phyloP scores from a whole-genome alignment of 192 early-diverging fungal genomes.

The Umbelopsis vinacea region DNA sequence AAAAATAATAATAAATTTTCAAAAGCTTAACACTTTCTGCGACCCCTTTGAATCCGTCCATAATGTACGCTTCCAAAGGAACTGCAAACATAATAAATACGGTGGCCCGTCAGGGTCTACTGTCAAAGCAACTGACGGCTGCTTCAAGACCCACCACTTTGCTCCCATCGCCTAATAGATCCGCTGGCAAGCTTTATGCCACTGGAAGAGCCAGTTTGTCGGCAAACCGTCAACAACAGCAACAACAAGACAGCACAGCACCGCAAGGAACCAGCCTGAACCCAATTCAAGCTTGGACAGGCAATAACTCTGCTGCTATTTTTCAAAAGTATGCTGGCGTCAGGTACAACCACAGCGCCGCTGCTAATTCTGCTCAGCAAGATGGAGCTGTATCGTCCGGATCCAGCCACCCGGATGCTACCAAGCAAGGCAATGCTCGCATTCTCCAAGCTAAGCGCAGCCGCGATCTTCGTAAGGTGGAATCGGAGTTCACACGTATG shows the following conservation, averaged over 20 bases:
- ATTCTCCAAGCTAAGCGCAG: slow-evolving; percentile 32
- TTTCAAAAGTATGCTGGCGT: slow-evolving; percentile 20
- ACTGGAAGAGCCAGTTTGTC: slow-evolving; percentile 2
- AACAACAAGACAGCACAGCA: background rate
- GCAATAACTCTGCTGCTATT: slow-evolving; percentile 12
- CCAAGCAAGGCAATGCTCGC: slow-evolving; percentile 29
- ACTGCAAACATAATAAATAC: slow-evolving; percentile 34
- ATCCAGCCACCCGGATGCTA: slow-evolving; percentile 4
- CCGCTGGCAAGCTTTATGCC: slow-evolving; percentile 1
- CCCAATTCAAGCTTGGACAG: slow-evolving; percentile 18
- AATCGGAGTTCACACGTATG: slow-evolving; percentile 31
- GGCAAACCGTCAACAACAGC: background rate
- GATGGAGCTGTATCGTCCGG: background rate
- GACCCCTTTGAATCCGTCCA: background rate
- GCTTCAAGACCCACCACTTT: slow-evolving; percentile 17
- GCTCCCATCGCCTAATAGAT: slow-evolving; percentile 6
- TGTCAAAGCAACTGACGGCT: slow-evolving; percentile 38
- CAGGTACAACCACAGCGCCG: slow-evolving; percentile 19
- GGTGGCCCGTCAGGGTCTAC: slow-evolving; percentile 37
- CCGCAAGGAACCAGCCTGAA: background rate
- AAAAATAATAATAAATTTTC: slow-evolving; percentile 11
- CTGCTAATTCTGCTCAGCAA: background rate
- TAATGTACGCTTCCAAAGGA: slow-evolving; percentile 43
- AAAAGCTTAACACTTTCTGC: background rate
- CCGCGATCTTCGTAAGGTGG: slow-evolving; percentile 33